Evolutionary conservation across 1,284 basidiomycete species (phyloP).

Genomic region (Sutorius eximius): DNA sequence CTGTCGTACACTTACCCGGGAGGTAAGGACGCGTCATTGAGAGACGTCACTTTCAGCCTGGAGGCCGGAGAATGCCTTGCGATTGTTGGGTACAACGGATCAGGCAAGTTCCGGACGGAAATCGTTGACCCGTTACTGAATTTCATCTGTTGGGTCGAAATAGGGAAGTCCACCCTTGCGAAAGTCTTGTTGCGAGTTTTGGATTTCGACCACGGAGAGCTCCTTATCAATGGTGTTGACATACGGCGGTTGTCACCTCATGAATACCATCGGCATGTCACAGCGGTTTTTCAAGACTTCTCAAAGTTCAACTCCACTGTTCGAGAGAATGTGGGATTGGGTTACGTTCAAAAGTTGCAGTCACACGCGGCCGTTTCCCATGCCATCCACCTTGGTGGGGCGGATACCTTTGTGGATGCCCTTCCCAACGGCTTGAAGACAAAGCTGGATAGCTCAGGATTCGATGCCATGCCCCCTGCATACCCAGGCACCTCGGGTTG

Average conservation of each 20-base stretch:
- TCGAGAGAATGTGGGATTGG: conserved; percentile 77
- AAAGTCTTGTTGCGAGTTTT: conserved; percentile 75
- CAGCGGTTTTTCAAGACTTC: conserved; percentile 82
- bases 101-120: conserved; percentile 47
- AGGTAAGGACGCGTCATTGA: conserved; percentile 59
- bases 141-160: conserved; percentile 13
- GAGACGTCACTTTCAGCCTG: conserved; percentile 66
- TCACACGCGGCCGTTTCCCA: conserved; percentile 52
- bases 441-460: conserved; percentile 59
- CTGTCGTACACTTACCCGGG: conserved; percentile 79
- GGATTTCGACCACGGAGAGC: conserved; percentile 65
- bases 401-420: conserved; percentile 56
- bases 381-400: conserved; percentile 67
- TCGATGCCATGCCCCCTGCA: conserved; percentile 49
- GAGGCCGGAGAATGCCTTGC: conserved; percentile 76
- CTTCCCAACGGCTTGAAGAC: conserved; percentile 70
- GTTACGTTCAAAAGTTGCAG: conserved; percentile 59
- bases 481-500: conserved; percentile 25
- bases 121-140: conserved; percentile 6
- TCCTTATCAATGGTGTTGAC: conserved; percentile 68
- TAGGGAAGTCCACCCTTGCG: conserved; percentile 81
- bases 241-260: conserved; percentile 60
- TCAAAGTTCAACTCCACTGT: conserved; percentile 73
- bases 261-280: conserved; percentile 70
- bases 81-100: conserved; percentile 81